A percentile compares a stretch with the other conserved stretches of the same genome.
Conservation (phyloP, 2,329 filamentous ascomycete species). For the Malbranchea cinnamomea region DNA sequence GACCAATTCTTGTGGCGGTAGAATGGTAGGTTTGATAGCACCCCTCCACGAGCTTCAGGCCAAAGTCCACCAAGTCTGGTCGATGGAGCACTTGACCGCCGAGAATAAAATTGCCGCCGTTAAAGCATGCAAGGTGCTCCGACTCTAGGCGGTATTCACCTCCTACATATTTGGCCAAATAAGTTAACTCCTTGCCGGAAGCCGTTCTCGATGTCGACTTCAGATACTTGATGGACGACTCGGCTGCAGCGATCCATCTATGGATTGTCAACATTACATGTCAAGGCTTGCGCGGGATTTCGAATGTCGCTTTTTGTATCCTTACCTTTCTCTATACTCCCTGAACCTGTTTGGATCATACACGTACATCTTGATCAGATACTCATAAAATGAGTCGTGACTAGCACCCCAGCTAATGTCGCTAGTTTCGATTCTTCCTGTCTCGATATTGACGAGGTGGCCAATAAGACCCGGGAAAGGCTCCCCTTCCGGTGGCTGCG, state of each 20-base stretch:
- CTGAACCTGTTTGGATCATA: conserved; percentile 54
- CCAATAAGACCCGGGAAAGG: conserved; percentile 68
- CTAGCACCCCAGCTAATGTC: conserved; percentile 63
- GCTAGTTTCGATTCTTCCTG: conserved; percentile 52
- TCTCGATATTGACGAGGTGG: conserved; percentile 46
- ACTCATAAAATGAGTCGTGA: conserved; percentile 73
- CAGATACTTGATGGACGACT: conserved; percentile 59
- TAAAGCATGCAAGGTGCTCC: conserved; percentile 57
- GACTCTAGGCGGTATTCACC: conserved; percentile 23
- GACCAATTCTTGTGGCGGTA: conserved; percentile 60
- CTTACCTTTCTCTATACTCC: conserved; percentile 43
- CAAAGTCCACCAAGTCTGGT: conserved; percentile 56
- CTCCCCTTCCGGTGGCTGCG: conserved; percentile 46
- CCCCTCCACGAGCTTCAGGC: conserved; percentile 53
- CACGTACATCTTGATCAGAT: conserved; percentile 80
- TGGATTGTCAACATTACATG: neutral
- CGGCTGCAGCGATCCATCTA: conserved; percentile 58
- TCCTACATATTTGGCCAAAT: conserved; percentile 29
- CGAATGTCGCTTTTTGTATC: neutral
- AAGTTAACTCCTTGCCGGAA: conserved; percentile 55
- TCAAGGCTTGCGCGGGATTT: neutral
- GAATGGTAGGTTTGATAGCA: conserved; percentile 60
- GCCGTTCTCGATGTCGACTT: conserved; percentile 54
- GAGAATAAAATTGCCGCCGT: conserved; percentile 73
- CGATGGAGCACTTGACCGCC: conserved; percentile 55